These are phyloP conservation scores for Peronospora belbahrii DNA, from an alignment of 352 stramenopile genomes.

Conservation along the genomic window DNA sequence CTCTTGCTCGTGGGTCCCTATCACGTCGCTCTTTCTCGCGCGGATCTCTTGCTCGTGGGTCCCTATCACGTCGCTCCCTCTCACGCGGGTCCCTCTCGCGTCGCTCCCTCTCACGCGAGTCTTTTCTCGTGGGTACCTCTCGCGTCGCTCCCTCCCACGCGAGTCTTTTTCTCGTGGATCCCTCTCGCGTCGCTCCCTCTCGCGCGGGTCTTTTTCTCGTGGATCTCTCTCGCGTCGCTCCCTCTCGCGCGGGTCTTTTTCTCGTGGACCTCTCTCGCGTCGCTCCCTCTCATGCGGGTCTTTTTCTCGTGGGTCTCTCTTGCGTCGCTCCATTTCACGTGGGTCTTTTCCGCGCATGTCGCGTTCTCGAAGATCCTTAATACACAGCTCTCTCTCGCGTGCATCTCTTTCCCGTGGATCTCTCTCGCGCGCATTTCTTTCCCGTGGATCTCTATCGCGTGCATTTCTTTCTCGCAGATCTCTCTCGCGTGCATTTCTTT, in stretches of 20 bases:
- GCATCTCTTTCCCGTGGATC: too few species aligned
- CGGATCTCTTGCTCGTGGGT: not conserved
- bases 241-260: constrained; percentile 4
- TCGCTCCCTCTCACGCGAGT: constrained; percentile 1
- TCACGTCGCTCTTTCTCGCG: constrained; percentile 8
- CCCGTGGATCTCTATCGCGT: too few species aligned
- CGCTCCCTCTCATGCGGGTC: constrained; percentile 3
- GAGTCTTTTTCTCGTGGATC: not conserved
- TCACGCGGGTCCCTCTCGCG: constrained; percentile 5
- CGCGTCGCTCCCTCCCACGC: constrained; percentile 2
- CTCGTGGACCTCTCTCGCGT: constrained; percentile 2
- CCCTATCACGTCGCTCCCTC: constrained; percentile 1
- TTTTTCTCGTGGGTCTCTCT: constrained; percentile 3
- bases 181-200: not conserved
- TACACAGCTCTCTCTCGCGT: constrained; percentile 5
- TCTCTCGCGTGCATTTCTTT: too few species aligned
- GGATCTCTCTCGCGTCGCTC: constrained; percentile 7
- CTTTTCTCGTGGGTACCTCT: not conserved
- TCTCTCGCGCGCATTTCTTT: too few species aligned
- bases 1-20: not conserved
- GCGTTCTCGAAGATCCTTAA: too few species aligned
- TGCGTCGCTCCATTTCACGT: not conserved
- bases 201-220: constrained; percentile 4
- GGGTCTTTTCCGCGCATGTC: too few species aligned
- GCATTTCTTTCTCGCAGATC: too few species aligned